Conservation (phyloP, 148 eudicot genomes). For the Persicaria tinctoria region DNA sequence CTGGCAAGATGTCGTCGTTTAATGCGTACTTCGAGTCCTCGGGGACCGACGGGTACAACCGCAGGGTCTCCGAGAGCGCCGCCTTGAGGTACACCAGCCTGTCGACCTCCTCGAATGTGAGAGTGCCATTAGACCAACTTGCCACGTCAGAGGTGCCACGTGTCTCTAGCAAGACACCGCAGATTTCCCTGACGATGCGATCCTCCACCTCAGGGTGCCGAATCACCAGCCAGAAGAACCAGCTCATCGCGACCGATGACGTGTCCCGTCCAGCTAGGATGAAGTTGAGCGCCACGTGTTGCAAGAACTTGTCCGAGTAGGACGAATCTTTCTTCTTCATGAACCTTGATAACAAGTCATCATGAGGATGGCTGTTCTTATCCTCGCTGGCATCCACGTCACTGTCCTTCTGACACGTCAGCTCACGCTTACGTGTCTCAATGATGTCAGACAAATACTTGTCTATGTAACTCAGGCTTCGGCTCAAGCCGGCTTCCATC, state of each 20-base stretch:
- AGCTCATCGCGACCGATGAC: slow-evolving; percentile 58
- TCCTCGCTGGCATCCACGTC: slow-evolving; percentile 18
- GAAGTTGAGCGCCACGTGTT: slow-evolving; percentile 57
- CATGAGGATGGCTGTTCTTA: slow-evolving; percentile 24
- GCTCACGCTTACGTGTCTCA: slow-evolving; percentile 66
- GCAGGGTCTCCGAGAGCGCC: neutral
- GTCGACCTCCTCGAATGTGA: slow-evolving; percentile 6
- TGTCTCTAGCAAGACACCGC: neutral
- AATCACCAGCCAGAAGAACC: slow-evolving; percentile 57
- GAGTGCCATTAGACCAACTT: neutral
- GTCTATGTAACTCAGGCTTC: slow-evolving; percentile 57
- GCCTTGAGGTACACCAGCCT: slow-evolving; percentile 3
- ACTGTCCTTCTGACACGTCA: slow-evolving; percentile 17
- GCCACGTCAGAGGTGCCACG: slow-evolving; percentile 4
- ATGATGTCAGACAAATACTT: slow-evolving; percentile 50
- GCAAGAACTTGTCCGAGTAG: slow-evolving; percentile 45
- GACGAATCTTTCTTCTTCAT: slow-evolving; percentile 55
- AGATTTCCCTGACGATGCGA: slow-evolving; percentile 34
- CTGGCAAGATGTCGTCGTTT: neutral
- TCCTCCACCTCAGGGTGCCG: slow-evolving; percentile 44
- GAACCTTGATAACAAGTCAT: slow-evolving; percentile 58
- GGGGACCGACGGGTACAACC: slow-evolving; percentile 6
- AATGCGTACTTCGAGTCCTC: slow-evolving; percentile 4
- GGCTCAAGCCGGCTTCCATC: slow-evolving; percentile 49
- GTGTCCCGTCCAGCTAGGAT: slow-evolving; percentile 75